Percentiles rank a stretch among this genome's conserved stretches.
Conservation (phyloP, 495 filamentous ascomycete genomes). For the Aspergillus funiculosus region DNA sequence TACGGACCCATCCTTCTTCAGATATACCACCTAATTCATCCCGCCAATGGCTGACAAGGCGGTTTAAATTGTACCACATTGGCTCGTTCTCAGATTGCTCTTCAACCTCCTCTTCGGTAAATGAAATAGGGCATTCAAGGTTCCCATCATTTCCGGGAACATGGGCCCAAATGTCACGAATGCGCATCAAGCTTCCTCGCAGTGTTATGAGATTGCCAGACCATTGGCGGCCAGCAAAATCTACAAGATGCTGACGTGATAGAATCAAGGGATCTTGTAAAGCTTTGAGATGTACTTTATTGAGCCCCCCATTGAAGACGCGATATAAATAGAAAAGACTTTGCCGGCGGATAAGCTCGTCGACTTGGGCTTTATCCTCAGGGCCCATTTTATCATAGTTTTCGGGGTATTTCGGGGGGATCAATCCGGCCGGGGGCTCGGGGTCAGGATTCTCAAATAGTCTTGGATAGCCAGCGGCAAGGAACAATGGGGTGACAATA, state of each 20-base stretch:
- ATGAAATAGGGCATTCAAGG: conserved; percentile 17
- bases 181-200: conserved; percentile 19
- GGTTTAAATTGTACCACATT: conserved; percentile 21
- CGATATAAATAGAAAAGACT: too few species aligned
- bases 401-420: too few species aligned
- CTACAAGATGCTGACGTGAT: conserved; percentile 26
- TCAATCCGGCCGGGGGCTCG: too few species aligned
- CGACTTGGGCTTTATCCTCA: too few species aligned
- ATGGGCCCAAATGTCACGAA: conserved; percentile 20
- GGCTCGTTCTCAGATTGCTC: conserved; percentile 17
- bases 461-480: too few species aligned
- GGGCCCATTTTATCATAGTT: too few species aligned
- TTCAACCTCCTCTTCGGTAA: conserved; percentile 15
- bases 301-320: too few species aligned
- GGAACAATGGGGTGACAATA: too few species aligned
- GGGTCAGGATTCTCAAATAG: too few species aligned
- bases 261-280: too few species aligned
- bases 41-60: conserved; percentile 20
- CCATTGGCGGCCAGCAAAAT: conserved; percentile 25
- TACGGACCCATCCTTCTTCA: conserved; percentile 18
- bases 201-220: conserved; percentile 22
- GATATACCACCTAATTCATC: conserved; percentile 17
- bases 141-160: conserved; percentile 13
- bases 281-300: too few species aligned
- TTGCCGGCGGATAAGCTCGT: too few species aligned